Conservation (phyloP, 495 filamentous ascomycete genomes). For the Penicillium daleae region DNA sequence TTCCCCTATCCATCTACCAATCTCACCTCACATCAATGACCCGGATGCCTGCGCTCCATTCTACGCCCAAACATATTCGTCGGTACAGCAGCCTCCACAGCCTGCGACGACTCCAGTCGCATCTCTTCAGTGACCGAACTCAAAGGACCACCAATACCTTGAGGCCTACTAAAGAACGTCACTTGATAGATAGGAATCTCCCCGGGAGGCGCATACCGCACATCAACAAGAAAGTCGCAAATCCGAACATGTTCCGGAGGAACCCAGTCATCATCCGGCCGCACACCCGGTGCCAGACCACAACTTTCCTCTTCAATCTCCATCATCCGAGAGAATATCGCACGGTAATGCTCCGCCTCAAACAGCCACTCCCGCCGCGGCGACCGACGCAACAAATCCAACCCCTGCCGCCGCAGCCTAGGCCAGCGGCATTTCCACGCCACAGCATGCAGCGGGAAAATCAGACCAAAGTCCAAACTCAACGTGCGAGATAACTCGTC, state of each 20-base stretch:
- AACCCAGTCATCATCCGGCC: conserved; percentile 7
- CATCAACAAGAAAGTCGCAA: conserved; percentile 18
- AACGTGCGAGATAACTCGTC: conserved; percentile 15
- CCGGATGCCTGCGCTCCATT: not conserved
- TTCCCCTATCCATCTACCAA: not conserved
- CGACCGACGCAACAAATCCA: conserved; percentile 18
- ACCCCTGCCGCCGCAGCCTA: conserved; percentile 18
- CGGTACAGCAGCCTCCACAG: not conserved
- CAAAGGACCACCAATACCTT: conserved; percentile 10
- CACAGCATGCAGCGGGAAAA: conserved; percentile 24
- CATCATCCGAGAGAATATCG: conserved; percentile 25
- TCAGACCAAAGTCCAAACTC: conserved; percentile 22
- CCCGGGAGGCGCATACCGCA: not conserved
- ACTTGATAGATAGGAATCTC: conserved; percentile 7
- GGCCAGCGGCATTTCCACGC: conserved; percentile 30
- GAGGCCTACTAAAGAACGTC: conserved; percentile 17
- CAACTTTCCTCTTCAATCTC: conserved; percentile 20
- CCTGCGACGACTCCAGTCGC: conserved; percentile 8
- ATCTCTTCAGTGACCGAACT: conserved; percentile 18
- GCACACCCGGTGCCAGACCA: not conserved
- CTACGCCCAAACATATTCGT: conserved; percentile 15
- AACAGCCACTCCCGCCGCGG: conserved; percentile 20
- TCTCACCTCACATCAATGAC: not conserved
- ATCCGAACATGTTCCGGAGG: conserved; percentile 23
- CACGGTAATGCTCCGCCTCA: conserved; percentile 16